These are phyloP conservation scores for Tubosaeta sp. DNA, from an alignment of 768 basidiomycete genomes.

Conservation along the genomic window DNA sequence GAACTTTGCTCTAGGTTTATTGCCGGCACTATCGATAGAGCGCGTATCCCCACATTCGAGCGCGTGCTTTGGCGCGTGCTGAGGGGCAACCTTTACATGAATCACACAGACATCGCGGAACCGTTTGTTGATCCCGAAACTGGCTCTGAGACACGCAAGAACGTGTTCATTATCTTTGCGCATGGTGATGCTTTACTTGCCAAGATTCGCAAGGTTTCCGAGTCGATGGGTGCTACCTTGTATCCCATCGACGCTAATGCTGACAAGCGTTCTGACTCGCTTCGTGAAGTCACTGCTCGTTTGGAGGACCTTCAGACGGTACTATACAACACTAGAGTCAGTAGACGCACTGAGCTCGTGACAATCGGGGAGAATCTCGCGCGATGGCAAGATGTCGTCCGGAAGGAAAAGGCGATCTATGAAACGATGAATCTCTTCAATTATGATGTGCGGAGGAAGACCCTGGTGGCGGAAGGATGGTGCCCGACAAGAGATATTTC, in stretches of 20 bases:
- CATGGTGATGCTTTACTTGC: constrained; percentile 89
- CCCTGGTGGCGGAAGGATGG: constrained; percentile 97
- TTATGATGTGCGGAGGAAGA: constrained; percentile 91
- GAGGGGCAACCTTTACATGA: constrained; percentile 98
- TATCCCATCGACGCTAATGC: constrained; percentile 95
- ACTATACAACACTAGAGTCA: constrained; percentile 83
- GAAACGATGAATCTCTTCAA: constrained; percentile 94
- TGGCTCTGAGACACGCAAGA: constrained; percentile 84
- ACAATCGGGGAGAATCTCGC: constrained; percentile 81
- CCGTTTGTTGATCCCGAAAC: constrained; percentile 87
- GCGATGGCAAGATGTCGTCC: constrained; percentile 91
- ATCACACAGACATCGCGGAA: constrained; percentile 91
- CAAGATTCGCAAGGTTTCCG: constrained; percentile 97
- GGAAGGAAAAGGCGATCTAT: constrained; percentile 94
- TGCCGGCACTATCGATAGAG: constrained; percentile 92
- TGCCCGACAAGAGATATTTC: constrained; percentile 90
- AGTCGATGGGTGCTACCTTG: constrained; percentile 97
- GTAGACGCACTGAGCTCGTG: constrained; percentile 75
- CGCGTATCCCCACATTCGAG: constrained; percentile 90
- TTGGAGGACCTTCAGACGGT: constrained; percentile 90
- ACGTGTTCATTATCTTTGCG: constrained; percentile 99
- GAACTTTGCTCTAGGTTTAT: constrained; percentile 62
- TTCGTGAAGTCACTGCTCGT: constrained; percentile 82
- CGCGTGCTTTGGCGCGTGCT: constrained; percentile 97
- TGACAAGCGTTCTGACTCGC: constrained; percentile 85